Conservation (phyloP, 345 rosid genomes). For the Gynandropsis gynandra region DNA sequence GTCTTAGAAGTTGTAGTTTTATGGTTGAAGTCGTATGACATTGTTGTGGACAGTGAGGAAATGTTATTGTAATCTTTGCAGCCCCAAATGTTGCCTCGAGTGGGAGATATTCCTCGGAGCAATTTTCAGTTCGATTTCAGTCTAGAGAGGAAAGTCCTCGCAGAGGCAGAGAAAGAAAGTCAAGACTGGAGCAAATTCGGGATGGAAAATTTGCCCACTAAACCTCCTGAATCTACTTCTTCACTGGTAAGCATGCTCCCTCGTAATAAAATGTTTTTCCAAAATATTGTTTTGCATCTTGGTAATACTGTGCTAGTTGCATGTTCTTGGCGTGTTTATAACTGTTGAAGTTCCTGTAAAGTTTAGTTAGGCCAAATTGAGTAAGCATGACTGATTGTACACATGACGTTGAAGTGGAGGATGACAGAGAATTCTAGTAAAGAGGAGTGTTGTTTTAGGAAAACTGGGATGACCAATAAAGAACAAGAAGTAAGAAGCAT, state of each 20-base stretch:
- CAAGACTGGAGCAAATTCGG: slow-evolving; percentile 68
- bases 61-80: slow-evolving; percentile 27
- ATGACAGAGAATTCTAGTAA: background rate
- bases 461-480: background rate
- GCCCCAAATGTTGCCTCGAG: slow-evolving; percentile 57
- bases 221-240: slow-evolving; percentile 37
- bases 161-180: slow-evolving; percentile 65
- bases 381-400: no score
- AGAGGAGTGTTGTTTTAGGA: background rate
- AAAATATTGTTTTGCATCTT: background rate
- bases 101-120: slow-evolving; percentile 66
- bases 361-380: no score
- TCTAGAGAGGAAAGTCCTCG: slow-evolving; percentile 57
- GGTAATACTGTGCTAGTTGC: no score
- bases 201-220: slow-evolving; percentile 50
- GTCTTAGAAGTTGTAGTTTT: background rate
- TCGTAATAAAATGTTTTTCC: background rate
- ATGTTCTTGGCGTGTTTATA: no score
- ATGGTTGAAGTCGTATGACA: background rate
- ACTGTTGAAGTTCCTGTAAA: no score
- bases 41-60: slow-evolving; percentile 1
- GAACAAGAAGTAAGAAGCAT: background rate
- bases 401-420: no score
- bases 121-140: slow-evolving; percentile 74
- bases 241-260: slow-evolving; percentile 33